Evolutionary conservation across 176 grass and related monocot genomes (phyloP), one percentile per base, ranked within the genome.

Genomic region (Miscanthus lutarioriparius): DNA sequence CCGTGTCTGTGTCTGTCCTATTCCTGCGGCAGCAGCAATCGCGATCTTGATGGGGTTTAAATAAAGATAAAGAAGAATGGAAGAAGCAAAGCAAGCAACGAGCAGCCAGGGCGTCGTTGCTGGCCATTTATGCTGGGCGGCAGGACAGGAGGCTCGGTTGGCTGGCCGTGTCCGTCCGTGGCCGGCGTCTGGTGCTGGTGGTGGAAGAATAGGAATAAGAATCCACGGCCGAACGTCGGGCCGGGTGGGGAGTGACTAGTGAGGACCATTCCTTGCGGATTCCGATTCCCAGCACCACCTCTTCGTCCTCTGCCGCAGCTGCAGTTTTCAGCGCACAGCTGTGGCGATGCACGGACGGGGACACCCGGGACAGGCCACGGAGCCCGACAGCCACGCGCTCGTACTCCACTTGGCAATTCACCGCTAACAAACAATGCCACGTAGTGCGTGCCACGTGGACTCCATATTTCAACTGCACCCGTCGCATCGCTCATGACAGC

Each of bases 241-340:
- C 16, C 61, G 19, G 51, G 19, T 20, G 20, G 9, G 53, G 28
- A 30, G 1, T 30, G 28, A 35, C 3, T 4, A 35, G 33, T 2
- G 51, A 58, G 83, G 83, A 78, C 83, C 83, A 77, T 77, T 49
- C 22, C 69, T 16, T 43, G 2, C 38, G 38, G 51, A 71, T 71
- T 53, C 48, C 32, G 64, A 68, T 41, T 58, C 81, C 19, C 19
- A 22, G 0, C 6, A 56, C 6, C 6, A 56, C 6, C 19, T 56
- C 51, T 10, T 39, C 13, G 12, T 22, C 20, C 39, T 65, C 62
- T 62, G 30, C 83, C 83, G 53, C 83, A 78, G 10, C 17, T 11
- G 83, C 65, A 39, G 47, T 78, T 86, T 27, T 79, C 76, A 80
- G 19, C 54, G 6, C 40, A 56, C 67, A 80, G 45, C 76, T 84